A percentile compares a stretch with the other conserved stretches of the same genome.
phyloP scores from a whole-genome alignment of 2,329 filamentous ascomycete genomes.

The Rutstroemia sp. region DNA sequence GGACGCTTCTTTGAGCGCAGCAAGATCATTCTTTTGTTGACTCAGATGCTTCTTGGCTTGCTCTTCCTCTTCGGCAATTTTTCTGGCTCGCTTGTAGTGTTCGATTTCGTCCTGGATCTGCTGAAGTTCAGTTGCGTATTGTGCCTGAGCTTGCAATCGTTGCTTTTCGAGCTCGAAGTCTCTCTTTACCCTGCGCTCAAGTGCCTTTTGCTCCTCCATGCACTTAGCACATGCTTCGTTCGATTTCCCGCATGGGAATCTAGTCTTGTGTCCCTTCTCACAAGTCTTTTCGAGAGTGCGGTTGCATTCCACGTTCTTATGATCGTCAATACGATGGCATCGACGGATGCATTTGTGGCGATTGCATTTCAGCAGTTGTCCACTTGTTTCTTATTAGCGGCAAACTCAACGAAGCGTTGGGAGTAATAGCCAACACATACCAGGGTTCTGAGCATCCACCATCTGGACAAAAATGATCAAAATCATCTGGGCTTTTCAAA shows the following conservation, averaged over 20 bases:
- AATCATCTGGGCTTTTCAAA: constrained; percentile 46
- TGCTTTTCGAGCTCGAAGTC: too few species aligned
- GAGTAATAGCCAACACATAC: constrained; percentile 33
- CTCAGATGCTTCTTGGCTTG: constrained; percentile 29
- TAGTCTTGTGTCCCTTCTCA: constrained; percentile 40
- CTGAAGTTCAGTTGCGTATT: too few species aligned
- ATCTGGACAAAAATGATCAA: constrained; percentile 55
- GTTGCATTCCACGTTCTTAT: constrained; percentile 44
- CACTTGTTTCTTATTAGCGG: constrained; percentile 10
- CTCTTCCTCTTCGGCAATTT: too few species aligned
- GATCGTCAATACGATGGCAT: constrained; percentile 55
- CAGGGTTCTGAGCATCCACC: constrained; percentile 61
- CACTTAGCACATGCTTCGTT: background rate
- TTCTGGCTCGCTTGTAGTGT: too few species aligned
- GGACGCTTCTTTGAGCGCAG: constrained; percentile 31
- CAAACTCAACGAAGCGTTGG: constrained; percentile 12
- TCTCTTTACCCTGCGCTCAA: too few species aligned
- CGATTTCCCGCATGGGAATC: constrained; percentile 37
- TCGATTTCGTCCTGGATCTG: too few species aligned
- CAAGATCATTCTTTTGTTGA: constrained; percentile 41
- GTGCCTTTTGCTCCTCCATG: too few species aligned
- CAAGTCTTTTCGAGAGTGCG: constrained; percentile 41
- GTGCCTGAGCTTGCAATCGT: too few species aligned
- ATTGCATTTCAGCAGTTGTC: constrained; percentile 44
- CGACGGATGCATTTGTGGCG: constrained; percentile 49